Evolutionary conservation across 345 rosid species (phyloP).

Genomic region (Limnanthes douglasii): DNA sequence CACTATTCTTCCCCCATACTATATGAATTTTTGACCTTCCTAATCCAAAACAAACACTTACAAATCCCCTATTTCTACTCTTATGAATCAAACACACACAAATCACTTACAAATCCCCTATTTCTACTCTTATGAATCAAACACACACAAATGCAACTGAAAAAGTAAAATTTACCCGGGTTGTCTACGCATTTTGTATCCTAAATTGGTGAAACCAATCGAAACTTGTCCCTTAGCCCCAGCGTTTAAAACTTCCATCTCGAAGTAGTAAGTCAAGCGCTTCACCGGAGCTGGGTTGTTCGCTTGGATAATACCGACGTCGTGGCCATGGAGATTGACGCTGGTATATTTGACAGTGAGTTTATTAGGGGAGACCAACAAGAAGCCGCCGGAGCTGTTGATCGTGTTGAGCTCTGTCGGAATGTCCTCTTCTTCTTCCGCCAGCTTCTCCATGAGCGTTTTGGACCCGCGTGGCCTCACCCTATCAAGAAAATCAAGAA

Average conservation of each 20-base stretch:
- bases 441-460: constrained; percentile 19
- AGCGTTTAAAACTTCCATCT: constrained; percentile 68
- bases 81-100: too few species aligned
- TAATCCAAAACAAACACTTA: too few species aligned
- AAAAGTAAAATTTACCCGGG: constrained; percentile 40
- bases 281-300: constrained; percentile 66
- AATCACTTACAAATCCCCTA: too few species aligned
- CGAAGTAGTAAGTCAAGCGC: constrained; percentile 75
- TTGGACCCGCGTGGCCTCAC: too few species aligned
- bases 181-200: constrained; percentile 79
- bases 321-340: constrained; percentile 56
- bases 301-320: constrained; percentile 82
- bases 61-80: too few species aligned
- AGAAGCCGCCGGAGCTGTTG: constrained; percentile 80
- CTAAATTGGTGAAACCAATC: constrained; percentile 72
- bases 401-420: constrained; percentile 84
- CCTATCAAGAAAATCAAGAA: too few species aligned
- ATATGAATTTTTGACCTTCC: too few species aligned
- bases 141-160: not conserved
- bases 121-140: too few species aligned
- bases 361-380: constrained; percentile 67
- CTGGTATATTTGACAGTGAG: constrained; percentile 58
- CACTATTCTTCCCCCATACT: too few species aligned
- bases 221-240: constrained; percentile 66
- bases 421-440: constrained; percentile 43